These are phyloP conservation scores for Dipteronia dyeriana DNA, from an alignment of 345 rosid species.

Conservation along the genomic window DNA sequence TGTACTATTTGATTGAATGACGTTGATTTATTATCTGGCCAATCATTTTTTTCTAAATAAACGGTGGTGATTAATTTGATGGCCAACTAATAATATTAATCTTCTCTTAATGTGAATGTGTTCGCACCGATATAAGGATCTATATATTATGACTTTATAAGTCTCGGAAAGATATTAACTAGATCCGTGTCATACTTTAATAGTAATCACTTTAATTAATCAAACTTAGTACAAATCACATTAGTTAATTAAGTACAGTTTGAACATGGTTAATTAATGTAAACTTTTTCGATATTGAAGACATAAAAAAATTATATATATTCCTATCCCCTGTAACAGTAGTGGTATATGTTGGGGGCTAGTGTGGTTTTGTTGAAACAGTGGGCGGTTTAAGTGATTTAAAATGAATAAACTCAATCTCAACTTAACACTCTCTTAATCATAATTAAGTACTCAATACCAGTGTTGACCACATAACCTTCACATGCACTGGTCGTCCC, in stretches of 20 bases:
- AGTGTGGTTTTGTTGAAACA: constrained; percentile 31
- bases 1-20: neutral
- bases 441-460: neutral
- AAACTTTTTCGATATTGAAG: constrained; percentile 13
- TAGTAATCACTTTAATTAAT: neutral
- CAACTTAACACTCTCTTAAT: neutral
- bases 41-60: rapidly evolving
- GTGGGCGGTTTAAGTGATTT: constrained; percentile 25
- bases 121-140: neutral
- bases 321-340: constrained; percentile 5
- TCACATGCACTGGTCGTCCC: neutral
- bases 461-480: neutral
- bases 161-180: neutral
- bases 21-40: neutral
- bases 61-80: neutral
- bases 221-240: neutral
- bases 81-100: neutral
- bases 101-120: neutral
- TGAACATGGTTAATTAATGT: neutral
- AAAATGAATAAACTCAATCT: neutral
- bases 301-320: neutral
- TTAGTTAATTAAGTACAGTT: neutral
- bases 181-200: neutral
- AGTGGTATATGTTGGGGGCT: too few species aligned
- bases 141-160: too few species aligned